phyloP scores from a whole-genome alignment of 108 stramenopile species.

The Stephanodiscus minutulus region DNA sequence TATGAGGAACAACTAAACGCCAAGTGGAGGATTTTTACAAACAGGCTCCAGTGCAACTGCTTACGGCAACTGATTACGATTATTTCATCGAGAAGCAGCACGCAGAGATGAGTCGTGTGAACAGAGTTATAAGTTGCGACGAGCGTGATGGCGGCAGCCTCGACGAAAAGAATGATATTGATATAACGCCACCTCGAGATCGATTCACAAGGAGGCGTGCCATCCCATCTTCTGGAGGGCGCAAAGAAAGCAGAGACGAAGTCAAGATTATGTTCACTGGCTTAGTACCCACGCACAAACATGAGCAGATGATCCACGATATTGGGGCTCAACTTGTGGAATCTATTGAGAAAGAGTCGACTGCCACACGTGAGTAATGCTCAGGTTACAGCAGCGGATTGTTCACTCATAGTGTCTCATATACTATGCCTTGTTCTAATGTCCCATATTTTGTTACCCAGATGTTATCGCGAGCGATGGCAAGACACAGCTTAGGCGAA shows the following conservation, averaged over 20 bases:
- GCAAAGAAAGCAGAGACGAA: not conserved
- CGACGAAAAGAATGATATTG: not conserved
- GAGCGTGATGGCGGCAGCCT: too few relatives aligned
- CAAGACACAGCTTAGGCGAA: slow-evolving; percentile 47
- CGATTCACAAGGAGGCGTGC: not conserved
- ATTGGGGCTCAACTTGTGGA: slow-evolving; percentile 60
- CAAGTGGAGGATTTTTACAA: not conserved
- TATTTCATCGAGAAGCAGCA: too few relatives aligned
- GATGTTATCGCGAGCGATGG: slow-evolving; percentile 60
- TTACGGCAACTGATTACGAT: too few relatives aligned
- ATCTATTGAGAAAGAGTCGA: slow-evolving; percentile 49
- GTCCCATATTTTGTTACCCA: not conserved
- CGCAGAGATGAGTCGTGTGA: too few relatives aligned
- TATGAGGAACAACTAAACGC: not conserved
- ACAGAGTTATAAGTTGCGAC: too few relatives aligned
- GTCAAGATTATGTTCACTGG: slow-evolving; percentile 48
- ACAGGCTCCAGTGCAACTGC: not conserved
- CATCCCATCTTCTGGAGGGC: not conserved
- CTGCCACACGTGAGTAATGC: slow-evolving; percentile 46
- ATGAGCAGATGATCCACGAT: slow-evolving; percentile 50
- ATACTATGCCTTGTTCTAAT: not conserved
- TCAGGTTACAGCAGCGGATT: not conserved
- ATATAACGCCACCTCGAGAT: not conserved
- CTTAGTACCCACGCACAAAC: slow-evolving; percentile 20
- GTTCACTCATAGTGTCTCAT: not conserved